Base-by-base conservation (phyloP, 2,329 filamentous ascomycete species). In the Fusarium proliferatum region DNA sequence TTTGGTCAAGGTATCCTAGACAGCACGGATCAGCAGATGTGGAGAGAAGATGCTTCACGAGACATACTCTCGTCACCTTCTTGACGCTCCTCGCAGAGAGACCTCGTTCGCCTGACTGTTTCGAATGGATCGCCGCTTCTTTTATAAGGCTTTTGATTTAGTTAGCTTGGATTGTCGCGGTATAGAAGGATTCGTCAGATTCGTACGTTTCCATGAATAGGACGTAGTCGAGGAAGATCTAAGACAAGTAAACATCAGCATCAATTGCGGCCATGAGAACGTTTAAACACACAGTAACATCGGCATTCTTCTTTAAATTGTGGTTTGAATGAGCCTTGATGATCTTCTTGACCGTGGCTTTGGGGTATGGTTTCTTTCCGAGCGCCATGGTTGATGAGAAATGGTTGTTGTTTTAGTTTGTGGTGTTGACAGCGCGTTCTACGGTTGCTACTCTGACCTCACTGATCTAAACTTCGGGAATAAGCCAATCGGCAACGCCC, bases 171-270 rank as follows among this genome's bases (percentile, higher is more conserved):
- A 12, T 28, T 5, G n/a, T 34, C 34, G 10, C 6, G 34, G 7
- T 36, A 16, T 55, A 11, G 26, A 34, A 21, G 13, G n/a, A 15
- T 12, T 42, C 2, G 30, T 51, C 21, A 33, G 21, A 38, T 30
- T 43, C 85, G 59, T 81, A 90, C 88, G 85, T 86, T 79, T 91
- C 88, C 88, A 97, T 92, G 76, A 97, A 97, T 4, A 96, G 86
- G 73, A 94, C 89, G 74, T 97, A 97, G 79, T 96, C 91, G 65
- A 97, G 86, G 78, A 94, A 97, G 71, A 97, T 92, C 94, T 96
- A 74, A 48, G n/a, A 34, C 19, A 55, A n/a, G 61, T 62, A 62
- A 59, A 69, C 12, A 74, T 84, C 60, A 82, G 79, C 53, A 57
- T 53, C 33, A 26, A 43, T 57, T 46, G 64, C 62, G 64, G 69